Conservation (phyloP, 139 green algal species). For the Chlorella sp. region DNA sequence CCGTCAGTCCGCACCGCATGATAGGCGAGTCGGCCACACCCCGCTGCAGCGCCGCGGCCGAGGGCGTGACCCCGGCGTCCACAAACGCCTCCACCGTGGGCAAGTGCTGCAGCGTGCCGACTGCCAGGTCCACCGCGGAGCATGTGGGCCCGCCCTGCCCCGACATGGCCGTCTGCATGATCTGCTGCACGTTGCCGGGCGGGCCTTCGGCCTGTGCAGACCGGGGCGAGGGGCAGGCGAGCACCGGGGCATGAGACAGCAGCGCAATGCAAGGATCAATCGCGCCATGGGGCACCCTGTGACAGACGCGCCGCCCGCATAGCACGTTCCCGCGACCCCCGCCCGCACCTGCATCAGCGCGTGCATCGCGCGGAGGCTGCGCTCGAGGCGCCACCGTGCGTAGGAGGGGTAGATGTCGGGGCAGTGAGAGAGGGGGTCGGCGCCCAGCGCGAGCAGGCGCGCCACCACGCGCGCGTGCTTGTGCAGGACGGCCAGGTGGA, state of each 20-base stretch:
- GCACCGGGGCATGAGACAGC: neutral
- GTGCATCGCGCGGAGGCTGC: conserved; percentile 14
- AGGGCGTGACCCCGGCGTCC: conserved; percentile 1
- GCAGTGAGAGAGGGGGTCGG: conserved; percentile 1
- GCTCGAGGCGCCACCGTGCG: neutral
- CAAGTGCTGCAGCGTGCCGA: conserved; percentile 13
- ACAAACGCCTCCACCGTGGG: conserved; percentile 29
- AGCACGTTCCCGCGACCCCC: too few relatives aligned
- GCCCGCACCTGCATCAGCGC: conserved; percentile 4
- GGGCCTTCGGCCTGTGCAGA: neutral
- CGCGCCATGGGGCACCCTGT: neutral
- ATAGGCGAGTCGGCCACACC: conserved; percentile 9
- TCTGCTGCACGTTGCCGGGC: neutral
- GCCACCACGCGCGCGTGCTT: neutral
- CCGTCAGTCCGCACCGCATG: conserved; percentile 8
- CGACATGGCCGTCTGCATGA: neutral
- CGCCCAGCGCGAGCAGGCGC: conserved; percentile 14
- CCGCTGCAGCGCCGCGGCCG: neutral
- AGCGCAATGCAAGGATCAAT: neutral
- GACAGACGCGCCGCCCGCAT: neutral
- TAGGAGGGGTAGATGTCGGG: conserved; percentile 28
- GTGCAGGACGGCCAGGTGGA: conserved; percentile 20
- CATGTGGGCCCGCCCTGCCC: too few relatives aligned
- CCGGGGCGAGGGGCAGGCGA: neutral
- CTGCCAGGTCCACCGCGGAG: conserved; percentile 30